Conservation (phyloP, 2,329 filamentous ascomycete species). For the Paraconiothyrium brasiliense region DNA sequence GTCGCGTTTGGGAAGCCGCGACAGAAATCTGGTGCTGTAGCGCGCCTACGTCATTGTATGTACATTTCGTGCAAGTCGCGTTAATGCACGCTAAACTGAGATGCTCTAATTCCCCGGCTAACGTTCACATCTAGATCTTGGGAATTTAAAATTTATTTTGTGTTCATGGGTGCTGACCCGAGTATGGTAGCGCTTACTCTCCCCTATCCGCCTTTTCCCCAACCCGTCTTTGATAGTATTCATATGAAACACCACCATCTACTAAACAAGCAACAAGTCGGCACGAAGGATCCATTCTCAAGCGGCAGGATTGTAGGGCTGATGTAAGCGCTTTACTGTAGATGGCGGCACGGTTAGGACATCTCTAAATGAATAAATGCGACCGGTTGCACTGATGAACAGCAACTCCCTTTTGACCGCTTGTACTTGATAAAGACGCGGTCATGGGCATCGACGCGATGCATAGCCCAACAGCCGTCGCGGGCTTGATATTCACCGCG, state of each 20-base stretch:
- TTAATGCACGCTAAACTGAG: no score
- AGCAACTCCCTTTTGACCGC: not conserved
- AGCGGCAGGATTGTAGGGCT: not conserved
- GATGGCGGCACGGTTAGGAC: no score
- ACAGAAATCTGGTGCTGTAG: not conserved
- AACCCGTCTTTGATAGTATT: no score
- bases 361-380: not conserved
- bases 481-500: not conserved
- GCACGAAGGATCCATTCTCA: not conserved
- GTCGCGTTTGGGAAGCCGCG: not conserved
- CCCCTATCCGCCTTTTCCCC: no score
- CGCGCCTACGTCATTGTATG: conserved; percentile 7
- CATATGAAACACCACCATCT: no score
- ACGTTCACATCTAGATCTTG: no score
- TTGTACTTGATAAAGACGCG: not conserved
- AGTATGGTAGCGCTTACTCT: no score
- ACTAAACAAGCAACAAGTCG: not conserved
- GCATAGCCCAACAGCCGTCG: conserved; percentile 2
- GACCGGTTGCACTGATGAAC: not conserved
- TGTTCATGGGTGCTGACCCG: no score
- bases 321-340: not conserved
- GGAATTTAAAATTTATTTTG: no score
- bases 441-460: not conserved
- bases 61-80: no score
- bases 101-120: no score